Conservation (phyloP, 2,329 filamentous ascomycete species). For the Fusarium caatingaense region DNA sequence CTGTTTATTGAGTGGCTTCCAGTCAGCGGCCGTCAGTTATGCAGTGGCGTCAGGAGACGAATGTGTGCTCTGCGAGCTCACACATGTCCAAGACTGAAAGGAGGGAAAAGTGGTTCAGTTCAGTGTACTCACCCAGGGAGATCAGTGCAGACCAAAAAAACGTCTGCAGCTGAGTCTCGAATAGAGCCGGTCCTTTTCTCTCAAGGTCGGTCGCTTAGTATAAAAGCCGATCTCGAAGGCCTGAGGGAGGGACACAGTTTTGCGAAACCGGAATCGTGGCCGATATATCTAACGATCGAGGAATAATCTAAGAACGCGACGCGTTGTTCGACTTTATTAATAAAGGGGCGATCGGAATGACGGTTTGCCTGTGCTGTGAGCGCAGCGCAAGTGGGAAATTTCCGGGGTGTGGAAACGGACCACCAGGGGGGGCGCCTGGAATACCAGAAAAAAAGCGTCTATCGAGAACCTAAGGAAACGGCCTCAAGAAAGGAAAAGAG, state of each 20-base stretch:
- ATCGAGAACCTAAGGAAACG: constrained; percentile 40
- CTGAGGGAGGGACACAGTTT: constrained; percentile 31
- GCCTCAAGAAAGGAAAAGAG: constrained; percentile 47
- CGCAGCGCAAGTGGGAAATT: constrained; percentile 39
- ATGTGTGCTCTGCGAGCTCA: constrained; percentile 39
- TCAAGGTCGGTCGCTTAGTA: constrained; percentile 43
- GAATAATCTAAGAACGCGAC: constrained; percentile 47
- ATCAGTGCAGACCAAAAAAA: constrained; percentile 71
- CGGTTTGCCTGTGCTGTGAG: constrained; percentile 34
- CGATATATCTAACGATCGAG: constrained; percentile 32
- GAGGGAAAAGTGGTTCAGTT: constrained; percentile 10
- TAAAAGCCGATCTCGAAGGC: constrained; percentile 43
- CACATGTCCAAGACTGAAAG: constrained; percentile 26
- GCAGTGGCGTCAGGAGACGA: constrained; percentile 40
- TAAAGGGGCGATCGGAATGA: constrained; percentile 45
- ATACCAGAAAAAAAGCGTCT: constrained; percentile 28
- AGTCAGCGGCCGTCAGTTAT: constrained; percentile 44
- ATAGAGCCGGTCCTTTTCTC: constrained; percentile 44
- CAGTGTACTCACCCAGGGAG: constrained; percentile 60
- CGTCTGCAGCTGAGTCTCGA: constrained; percentile 69
- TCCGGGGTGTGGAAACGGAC: constrained; percentile 41
- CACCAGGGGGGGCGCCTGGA: constrained; percentile 41
- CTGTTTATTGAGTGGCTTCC: constrained; percentile 44
- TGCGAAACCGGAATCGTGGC: constrained; percentile 36
- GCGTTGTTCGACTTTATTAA: constrained; percentile 47